Percentiles rank a stretch among this genome's conserved stretches.
Conservation (phyloP, 164 flowering plant species). For the Berberis thunbergii region DNA sequence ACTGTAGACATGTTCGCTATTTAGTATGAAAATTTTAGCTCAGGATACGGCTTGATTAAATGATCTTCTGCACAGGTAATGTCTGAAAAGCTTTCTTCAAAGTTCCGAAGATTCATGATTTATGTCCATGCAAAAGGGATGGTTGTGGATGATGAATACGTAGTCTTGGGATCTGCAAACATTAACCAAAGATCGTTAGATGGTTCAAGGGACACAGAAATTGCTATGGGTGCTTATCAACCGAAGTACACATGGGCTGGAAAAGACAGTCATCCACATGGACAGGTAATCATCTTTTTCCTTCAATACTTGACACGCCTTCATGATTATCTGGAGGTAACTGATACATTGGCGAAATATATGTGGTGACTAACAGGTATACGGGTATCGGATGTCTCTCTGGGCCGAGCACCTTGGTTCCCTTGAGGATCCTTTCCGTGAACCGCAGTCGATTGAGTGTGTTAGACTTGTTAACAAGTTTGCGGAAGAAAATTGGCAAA, state of each 20-base stretch:
- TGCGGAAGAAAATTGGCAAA: conserved; percentile 44
- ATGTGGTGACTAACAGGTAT: conserved; percentile 35
- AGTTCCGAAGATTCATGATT: conserved; percentile 60
- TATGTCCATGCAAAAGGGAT: conserved; percentile 83
- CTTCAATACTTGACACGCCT: not conserved
- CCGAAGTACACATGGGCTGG: conserved; percentile 54
- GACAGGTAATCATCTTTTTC: conserved; percentile 40
- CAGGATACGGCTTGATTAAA: too few relatives aligned
- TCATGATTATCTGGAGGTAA: not conserved
- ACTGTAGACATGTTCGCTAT: too few relatives aligned
- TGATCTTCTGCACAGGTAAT: conserved; percentile 23
- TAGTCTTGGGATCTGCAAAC: conserved; percentile 73
- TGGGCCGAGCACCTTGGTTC: conserved; percentile 67
- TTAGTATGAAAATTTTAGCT: too few relatives aligned
- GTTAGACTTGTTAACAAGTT: conserved; percentile 37
- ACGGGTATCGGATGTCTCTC: conserved; percentile 70
- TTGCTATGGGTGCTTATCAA: conserved; percentile 83
- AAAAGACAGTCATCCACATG: conserved; percentile 42
- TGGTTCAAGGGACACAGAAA: conserved; percentile 80
- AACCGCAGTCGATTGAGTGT: conserved; percentile 42
- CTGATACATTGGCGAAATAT: not conserved
- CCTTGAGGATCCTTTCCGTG: conserved; percentile 35
- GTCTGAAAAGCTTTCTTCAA: conserved; percentile 28
- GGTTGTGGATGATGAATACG: conserved; percentile 75
- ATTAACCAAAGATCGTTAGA: conserved; percentile 75